Percentiles rank a stretch among this genome's conserved stretches.
Evolutionary conservation across 345 rosid species (phyloP).

Genomic region (Punica granatum): DNA sequence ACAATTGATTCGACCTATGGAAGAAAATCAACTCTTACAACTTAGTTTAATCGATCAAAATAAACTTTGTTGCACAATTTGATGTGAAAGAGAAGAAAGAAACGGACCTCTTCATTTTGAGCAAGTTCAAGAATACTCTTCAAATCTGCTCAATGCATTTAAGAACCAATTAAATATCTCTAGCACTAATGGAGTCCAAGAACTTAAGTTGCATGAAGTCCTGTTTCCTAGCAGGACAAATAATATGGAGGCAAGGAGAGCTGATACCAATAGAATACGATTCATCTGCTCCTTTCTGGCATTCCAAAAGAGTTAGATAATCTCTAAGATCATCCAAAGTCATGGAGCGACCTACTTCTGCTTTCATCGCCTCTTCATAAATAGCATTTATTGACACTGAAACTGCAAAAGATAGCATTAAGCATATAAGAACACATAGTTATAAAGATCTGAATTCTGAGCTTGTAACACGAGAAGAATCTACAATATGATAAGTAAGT

Average conservation of each 20-base stretch:
- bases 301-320: conserved; percentile 46
- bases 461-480: not conserved
- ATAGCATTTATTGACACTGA: conserved; percentile 56
- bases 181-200: not conserved
- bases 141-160: conserved; percentile 42
- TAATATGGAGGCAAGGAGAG: not conserved
- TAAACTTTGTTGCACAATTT: not conserved
- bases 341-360: conserved; percentile 64
- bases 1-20: conserved; percentile 65
- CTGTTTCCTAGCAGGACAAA: not conserved
- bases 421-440: not conserved
- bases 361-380: conserved; percentile 76
- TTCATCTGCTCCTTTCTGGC: conserved; percentile 33
- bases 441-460: not conserved
- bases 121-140: conserved; percentile 57
- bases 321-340: conserved; percentile 64
- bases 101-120: conserved; percentile 69
- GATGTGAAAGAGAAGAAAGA: not conserved
- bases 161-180: not conserved
- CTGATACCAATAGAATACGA: conserved; percentile 50
- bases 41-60: not conserved
- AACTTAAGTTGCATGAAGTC: not conserved
- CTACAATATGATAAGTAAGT: not conserved
- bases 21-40: conserved; percentile 10
- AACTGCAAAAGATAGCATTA: conserved; percentile 36